Conservation (phyloP, 2,329 filamentous ascomycete species). For the Didymella pomorum region DNA sequence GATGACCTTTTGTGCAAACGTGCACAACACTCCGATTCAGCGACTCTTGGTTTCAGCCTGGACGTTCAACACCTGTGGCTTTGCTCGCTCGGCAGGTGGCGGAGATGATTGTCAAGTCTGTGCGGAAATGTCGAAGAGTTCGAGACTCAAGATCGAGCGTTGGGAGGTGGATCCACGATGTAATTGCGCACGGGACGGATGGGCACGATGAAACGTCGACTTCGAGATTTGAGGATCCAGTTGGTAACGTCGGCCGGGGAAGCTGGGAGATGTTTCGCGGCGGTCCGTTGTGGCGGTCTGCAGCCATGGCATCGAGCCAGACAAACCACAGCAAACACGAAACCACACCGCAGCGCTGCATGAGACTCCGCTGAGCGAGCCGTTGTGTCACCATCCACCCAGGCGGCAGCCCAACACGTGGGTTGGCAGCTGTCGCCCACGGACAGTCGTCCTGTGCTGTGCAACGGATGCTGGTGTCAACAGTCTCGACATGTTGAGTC, state of each 20-base stretch:
- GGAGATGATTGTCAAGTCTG: constrained; percentile 27
- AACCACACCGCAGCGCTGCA: constrained; percentile 24
- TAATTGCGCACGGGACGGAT: constrained; percentile 24
- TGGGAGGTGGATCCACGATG: constrained; percentile 19
- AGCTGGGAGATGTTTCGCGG: constrained; percentile 15
- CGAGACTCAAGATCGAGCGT: constrained; percentile 27
- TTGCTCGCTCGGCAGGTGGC: constrained; percentile 16
- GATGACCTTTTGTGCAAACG: constrained; percentile 27
- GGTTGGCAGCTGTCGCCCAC: constrained; percentile 10
- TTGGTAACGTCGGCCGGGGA: constrained; percentile 24
- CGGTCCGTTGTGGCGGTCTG: constrained; percentile 24
- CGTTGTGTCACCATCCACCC: constrained; percentile 24
- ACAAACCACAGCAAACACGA: constrained; percentile 16
- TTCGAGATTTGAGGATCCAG: constrained; percentile 22
- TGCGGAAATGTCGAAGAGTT: constrained; percentile 26
- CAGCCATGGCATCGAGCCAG: constrained; percentile 17
- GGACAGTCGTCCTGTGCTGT: constrained; percentile 1
- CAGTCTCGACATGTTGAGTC: background rate
- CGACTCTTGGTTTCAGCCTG: constrained; percentile 29
- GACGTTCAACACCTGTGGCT: constrained; percentile 26
- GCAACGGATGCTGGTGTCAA: constrained; percentile 2
- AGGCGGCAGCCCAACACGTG: constrained; percentile 26
- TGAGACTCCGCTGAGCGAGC: constrained; percentile 23
- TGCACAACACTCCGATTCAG: constrained; percentile 25
- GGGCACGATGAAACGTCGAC: constrained; percentile 29